Evolutionary conservation across 2,329 filamentous ascomycete genomes (phyloP), one percentile per base, ranked within the genome.

Genomic region (Chrysoporthe deuterocubensis): DNA sequence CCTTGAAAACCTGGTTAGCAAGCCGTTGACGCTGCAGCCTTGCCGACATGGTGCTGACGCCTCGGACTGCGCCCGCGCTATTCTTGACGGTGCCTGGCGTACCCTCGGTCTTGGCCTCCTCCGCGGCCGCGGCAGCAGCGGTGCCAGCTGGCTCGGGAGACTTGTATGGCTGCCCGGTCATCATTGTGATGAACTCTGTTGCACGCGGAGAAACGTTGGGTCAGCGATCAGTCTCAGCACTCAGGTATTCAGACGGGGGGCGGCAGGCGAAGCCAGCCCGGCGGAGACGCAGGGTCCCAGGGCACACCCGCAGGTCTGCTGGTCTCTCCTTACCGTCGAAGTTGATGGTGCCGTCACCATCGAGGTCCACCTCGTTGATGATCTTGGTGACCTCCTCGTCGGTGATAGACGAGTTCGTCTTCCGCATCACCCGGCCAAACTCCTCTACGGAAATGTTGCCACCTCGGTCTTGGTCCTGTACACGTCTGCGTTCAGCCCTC

Each of bases 101-200:
- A 67, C 62, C 67, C 26, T 62, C 65, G 60, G 56, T 50, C 21
- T 72, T 71, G 44, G 73, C 71, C 60, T 76, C 75, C 16, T 76
- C 74, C 6, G 72, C 73, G 32, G 76, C 73, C 7, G 61, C 18
- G 7, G 44, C 21, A 32, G 21, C 1, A 16, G 76, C 73, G 9
- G 60, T 9, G 9, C 42, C 44, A n/a, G 62, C 62, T 3, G 60
- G 65, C 61, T 66, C 71, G n/a, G 71, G 67, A 11, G 75, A 74
- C 54, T 74, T 72, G 71, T 75, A 77, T 2, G 75, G 72, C 63
- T 78, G 76, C 18, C 78, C 78, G 0, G 78, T 80, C 79, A 80
- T 81, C 78, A 81, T 81, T 9, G 77, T 75, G 71, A 80, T 80
- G 68, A 80, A 81, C 67, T 80, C 79, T 80, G 54, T 4, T 14